Evolutionary conservation across 1,284 basidiomycete species (phyloP), one percentile per base, ranked within the genome.

Genomic region (Ceratobasidium sp.): DNA sequence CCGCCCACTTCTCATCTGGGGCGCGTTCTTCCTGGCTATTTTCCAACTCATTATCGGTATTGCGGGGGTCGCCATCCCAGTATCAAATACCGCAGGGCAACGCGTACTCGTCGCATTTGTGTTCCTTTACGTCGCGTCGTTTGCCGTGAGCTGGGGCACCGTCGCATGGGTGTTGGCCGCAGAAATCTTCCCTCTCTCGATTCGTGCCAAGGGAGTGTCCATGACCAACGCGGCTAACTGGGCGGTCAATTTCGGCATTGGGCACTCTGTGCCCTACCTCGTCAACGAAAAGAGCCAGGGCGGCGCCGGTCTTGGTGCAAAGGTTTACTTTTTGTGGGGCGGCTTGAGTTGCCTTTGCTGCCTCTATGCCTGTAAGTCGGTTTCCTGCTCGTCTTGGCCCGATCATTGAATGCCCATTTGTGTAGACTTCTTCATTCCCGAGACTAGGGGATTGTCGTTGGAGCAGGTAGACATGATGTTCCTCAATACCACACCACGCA

Each of bases 81-180:
- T 79, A 45, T 82, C 84, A 70, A 69, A 80, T 47, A 73, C 45
- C 72, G 8, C 82, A 69, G 80, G 85, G 53, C 80, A 86, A 73
- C 82, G 83, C 52, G 84, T 84, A 27, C 81, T 87, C 67, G 83
- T 87, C 68, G 86, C 87, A 0, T 87, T 91, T 74, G 86, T 91
- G 45, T 91, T 88, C 80, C 85, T 91, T 77, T 91, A 64, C 47
- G 52, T 69, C 50, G 81, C 86, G 49, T 88, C 85, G 80, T 92
- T 91, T 77, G 89, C 89, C 17, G 83, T 86, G 27, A 91, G 89
- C 1, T 92, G 90, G 90, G 90, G 90, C 67, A 88, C 89, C 43
- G 85, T 89, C 73, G 85, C 87, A 2, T 92, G 90, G 89, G 88
- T 92, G 73, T 82, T 92, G 76, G 86, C 84, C 49, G 87, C 88